Evolutionary conservation across 352 stramenopile genomes (phyloP).

Genomic region (Pythium sukuiense): DNA sequence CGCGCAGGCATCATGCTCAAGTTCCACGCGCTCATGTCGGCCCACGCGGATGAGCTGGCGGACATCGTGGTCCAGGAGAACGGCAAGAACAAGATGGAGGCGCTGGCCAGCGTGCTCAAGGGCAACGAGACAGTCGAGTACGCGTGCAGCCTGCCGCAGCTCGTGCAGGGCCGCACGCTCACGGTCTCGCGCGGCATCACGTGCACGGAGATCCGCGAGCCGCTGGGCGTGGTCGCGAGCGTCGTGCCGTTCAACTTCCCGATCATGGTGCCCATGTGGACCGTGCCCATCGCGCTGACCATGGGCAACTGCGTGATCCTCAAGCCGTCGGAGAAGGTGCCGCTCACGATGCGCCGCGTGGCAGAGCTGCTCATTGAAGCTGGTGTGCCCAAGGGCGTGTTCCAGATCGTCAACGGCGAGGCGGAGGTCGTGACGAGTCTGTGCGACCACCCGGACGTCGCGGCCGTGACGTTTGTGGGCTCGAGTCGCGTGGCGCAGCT

Average conservation of each 20-base stretch:
- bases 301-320: conserved; percentile 97
- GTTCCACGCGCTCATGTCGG: conserved; percentile 92
- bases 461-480: conserved; percentile 95
- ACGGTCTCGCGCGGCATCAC: conserved; percentile 89
- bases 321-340: conserved; percentile 97
- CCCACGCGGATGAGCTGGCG: conserved; percentile 92
- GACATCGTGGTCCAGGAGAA: conserved; percentile 95
- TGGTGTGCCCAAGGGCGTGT: conserved; percentile 93
- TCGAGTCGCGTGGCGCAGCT: conserved; percentile 92
- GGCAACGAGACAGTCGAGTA: conserved; percentile 98
- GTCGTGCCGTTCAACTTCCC: conserved; percentile 98
- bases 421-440: conserved; percentile 89
- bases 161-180: conserved; percentile 89
- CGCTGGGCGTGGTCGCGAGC: conserved; percentile 90
- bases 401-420: conserved; percentile 95
- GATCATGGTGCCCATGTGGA: conserved; percentile 99
- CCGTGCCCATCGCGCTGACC: conserved; percentile 95
- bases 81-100: conserved; percentile 97
- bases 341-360: conserved; percentile 91
- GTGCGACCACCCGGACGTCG: conserved; percentile 90
- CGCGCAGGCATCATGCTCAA: conserved; percentile 95
- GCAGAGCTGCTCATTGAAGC: conserved; percentile 89
- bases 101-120: conserved; percentile 95
- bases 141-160: conserved; percentile 91
- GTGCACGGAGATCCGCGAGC: conserved; percentile 92